Conservation (phyloP, 2,329 filamentous ascomycete species). For the Tympanopsis confertula region DNA sequence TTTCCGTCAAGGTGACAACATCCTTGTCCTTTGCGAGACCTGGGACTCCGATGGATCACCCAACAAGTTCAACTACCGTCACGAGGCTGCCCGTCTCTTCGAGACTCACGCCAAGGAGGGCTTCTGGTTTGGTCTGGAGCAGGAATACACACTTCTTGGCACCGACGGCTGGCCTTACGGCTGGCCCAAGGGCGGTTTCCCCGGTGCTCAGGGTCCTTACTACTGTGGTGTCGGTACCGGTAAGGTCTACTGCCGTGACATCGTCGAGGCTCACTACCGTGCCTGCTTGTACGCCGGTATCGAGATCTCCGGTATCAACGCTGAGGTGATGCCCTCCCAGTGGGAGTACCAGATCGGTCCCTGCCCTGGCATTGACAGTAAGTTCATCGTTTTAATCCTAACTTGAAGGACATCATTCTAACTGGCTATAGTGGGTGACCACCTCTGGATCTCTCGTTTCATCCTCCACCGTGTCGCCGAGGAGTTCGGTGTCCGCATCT, state of each 20-base stretch:
- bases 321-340: conserved; percentile 95
- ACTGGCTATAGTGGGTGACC: conserved; percentile 63
- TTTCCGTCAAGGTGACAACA: conserved; percentile 80
- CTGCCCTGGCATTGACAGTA: conserved; percentile 72
- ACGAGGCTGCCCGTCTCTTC: conserved; percentile 85
- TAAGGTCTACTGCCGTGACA: conserved; percentile 95
- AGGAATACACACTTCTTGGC: conserved; percentile 82
- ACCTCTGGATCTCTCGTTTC: conserved; percentile 90
- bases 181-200: conserved; percentile 34
- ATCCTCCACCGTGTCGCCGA: conserved; percentile 84
- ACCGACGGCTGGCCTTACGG: conserved; percentile 79
- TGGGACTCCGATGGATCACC: conserved; percentile 88
- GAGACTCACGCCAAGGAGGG: conserved; percentile 69
- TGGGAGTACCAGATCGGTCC: conserved; percentile 98
- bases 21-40: conserved; percentile 87
- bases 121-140: conserved; percentile 92
- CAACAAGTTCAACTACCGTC: conserved; percentile 97
- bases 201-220: conserved; percentile 80
- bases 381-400: conserved; percentile 19
- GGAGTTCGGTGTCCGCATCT: conserved; percentile 92
- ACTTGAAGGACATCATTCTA: neutral
- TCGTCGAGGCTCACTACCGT: conserved; percentile 85
- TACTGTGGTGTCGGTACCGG: conserved; percentile 97
- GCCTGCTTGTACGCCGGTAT: conserved; percentile 65
- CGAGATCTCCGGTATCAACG: conserved; percentile 96